Conservation (phyloP, 108 stramenopile genomes). For the Nitzschia inconspicua region DNA sequence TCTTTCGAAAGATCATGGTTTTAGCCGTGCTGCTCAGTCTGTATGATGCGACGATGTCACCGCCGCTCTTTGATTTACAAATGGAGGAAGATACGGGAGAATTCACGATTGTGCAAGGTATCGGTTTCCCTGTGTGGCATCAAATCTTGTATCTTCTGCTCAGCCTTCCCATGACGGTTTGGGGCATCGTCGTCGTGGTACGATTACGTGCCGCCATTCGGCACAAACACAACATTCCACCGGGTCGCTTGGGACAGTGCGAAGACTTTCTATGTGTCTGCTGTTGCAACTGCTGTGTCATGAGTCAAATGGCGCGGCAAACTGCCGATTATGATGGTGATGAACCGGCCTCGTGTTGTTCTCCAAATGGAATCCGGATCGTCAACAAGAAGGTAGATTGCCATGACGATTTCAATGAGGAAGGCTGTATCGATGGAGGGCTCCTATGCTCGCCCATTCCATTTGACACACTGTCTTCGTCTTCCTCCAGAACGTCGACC, state of each 20-base stretch:
- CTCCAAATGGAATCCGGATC: too few species aligned
- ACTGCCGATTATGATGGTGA: slow-evolving; percentile 4
- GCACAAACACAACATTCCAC: slow-evolving; percentile 1
- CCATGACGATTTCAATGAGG: too few species aligned
- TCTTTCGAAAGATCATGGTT: neutral
- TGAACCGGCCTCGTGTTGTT: too few species aligned
- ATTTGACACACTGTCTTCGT: too few species aligned
- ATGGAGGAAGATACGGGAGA: neutral
- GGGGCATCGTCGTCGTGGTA: slow-evolving; percentile 3
- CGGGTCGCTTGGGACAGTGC: neutral
- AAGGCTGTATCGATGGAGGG: too few species aligned
- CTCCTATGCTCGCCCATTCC: too few species aligned
- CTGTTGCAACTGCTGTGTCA: slow-evolving; percentile 11
- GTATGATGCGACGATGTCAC: neutral
- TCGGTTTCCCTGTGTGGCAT: neutral
- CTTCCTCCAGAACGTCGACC: too few species aligned
- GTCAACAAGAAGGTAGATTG: too few species aligned
- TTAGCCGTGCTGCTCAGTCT: neutral
- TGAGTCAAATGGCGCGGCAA: slow-evolving; percentile 14
- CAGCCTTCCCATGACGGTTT: slow-evolving; percentile 6
- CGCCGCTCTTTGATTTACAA: neutral
- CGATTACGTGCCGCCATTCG: slow-evolving; percentile 13
- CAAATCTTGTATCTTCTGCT: slow-evolving; percentile 2
- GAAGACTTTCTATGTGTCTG: slow-evolving; percentile 13
- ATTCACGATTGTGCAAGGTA: neutral